These are phyloP conservation scores for Leccinum subrobustum DNA, from an alignment of 1,284 basidiomycete genomes.

Conservation along the genomic window DNA sequence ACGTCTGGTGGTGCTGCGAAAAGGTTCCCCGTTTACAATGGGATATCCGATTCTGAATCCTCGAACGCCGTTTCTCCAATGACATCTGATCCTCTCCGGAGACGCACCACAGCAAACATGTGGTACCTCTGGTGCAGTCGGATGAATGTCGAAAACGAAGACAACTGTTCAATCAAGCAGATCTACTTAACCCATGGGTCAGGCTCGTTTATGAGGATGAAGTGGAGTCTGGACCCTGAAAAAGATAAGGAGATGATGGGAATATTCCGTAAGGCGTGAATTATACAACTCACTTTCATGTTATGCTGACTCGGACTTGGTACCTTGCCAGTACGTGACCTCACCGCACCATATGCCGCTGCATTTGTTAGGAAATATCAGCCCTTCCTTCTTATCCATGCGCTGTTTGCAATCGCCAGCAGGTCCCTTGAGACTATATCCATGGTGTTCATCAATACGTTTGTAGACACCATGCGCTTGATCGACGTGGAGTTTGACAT, in stretches of 20 bases:
- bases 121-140: not conserved
- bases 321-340: not conserved
- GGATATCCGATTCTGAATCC: not conserved
- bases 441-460: not conserved
- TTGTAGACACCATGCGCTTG: not conserved
- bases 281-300: not conserved
- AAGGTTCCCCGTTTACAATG: slow-evolving; percentile 7
- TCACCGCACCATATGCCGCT: not conserved
- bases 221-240: not conserved
- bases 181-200: not conserved
- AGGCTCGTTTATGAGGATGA: not conserved
- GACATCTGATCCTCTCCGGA: not conserved
- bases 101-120: not conserved
- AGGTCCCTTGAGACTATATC: not conserved
- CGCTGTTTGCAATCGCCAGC: not conserved
- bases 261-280: not conserved
- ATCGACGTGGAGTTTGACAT: slow-evolving; percentile 8
- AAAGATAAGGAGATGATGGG: not conserved
- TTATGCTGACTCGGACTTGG: not conserved
- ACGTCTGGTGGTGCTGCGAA: slow-evolving; percentile 1
- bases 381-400: not conserved
- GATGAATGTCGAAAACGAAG: not conserved
- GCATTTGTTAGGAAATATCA: not conserved
- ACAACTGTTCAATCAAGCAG: not conserved
- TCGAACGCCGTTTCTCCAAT: not conserved